These are phyloP conservation scores for Aspergillus oerlinghausenensis DNA, from an alignment of 2,329 filamentous ascomycete species.

Conservation along the genomic window DNA sequence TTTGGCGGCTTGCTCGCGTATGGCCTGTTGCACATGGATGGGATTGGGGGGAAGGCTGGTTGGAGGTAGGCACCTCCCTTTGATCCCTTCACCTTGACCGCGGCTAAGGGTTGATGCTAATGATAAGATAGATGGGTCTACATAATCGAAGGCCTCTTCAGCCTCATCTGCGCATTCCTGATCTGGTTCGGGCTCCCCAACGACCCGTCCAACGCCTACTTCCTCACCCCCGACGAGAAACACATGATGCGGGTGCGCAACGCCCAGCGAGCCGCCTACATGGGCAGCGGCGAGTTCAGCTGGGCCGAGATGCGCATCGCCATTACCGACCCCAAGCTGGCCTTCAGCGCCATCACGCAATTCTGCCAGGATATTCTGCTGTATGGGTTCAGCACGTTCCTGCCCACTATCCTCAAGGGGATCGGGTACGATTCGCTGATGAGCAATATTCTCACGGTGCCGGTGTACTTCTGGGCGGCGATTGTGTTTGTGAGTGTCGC, in stretches of 20 bases:
- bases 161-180: conserved; percentile 38
- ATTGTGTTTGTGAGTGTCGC: conserved; percentile 44
- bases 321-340: conserved; percentile 49
- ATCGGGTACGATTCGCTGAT: conserved; percentile 51
- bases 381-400: conserved; percentile 57
- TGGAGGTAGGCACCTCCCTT: conserved; percentile 43
- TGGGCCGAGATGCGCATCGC: conserved; percentile 49
- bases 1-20: conserved; percentile 40
- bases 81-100: neutral
- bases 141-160: conserved; percentile 49
- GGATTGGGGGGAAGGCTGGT: conserved; percentile 40
- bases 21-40: conserved; percentile 42
- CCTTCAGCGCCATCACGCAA: conserved; percentile 46
- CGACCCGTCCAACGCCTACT: conserved; percentile 46
- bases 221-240: conserved; percentile 46
- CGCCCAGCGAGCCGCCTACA: conserved; percentile 45
- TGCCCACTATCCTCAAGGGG: conserved; percentile 52
- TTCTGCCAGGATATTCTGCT: conserved; percentile 51
- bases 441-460: conserved; percentile 53
- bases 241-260: conserved; percentile 49
- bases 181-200: conserved; percentile 48
- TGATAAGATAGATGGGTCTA: conserved; percentile 39
- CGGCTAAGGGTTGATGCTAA: too few species aligned
- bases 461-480: conserved; percentile 52
- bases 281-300: conserved; percentile 48